Conservation (phyloP, 139 green algal species). For the Astrephomene gubernaculifera region DNA sequence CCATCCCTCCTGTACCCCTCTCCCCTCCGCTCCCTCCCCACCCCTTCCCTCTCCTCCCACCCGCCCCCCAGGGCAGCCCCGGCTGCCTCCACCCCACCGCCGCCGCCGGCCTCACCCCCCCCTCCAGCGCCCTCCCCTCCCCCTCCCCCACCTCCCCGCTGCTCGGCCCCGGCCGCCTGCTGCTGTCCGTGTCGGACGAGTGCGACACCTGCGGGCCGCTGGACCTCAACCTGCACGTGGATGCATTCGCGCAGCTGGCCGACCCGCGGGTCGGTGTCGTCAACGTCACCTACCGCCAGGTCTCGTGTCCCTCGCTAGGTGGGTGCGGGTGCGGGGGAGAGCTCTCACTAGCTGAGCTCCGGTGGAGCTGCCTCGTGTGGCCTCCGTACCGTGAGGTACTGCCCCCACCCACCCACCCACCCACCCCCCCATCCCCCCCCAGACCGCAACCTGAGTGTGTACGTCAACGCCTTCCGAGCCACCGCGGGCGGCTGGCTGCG, state of each 20-base stretch:
- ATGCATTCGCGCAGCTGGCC: conserved; percentile 19
- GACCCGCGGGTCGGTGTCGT: background rate
- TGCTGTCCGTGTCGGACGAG: conserved; percentile 7
- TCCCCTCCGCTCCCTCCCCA: background rate
- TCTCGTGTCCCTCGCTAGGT: conserved; percentile 10
- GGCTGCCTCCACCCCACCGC: background rate
- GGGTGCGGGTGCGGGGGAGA: background rate
- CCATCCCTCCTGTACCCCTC: background rate
- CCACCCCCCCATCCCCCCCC: background rate
- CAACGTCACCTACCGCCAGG: conserved; percentile 19
- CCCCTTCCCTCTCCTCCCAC: background rate
- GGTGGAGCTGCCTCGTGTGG: too few species aligned
- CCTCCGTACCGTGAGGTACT: background rate
- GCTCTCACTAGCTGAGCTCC: background rate
- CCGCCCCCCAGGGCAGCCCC: background rate
- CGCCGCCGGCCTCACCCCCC: background rate
- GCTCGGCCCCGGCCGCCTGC: conserved; percentile 2
- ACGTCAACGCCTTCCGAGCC: conserved; percentile 26
- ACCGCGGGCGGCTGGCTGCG: conserved; percentile 48
- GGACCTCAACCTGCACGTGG: conserved; percentile 38
- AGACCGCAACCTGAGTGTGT: conserved; percentile 34
- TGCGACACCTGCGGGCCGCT: conserved; percentile 26
- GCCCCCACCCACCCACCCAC: background rate
- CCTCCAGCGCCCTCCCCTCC: background rate
- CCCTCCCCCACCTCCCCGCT: background rate